Evolutionary conservation across 129 eudicot species (phyloP), one percentile per base, ranked within the genome.

Genomic region (Chrysanthemum makinoi): DNA sequence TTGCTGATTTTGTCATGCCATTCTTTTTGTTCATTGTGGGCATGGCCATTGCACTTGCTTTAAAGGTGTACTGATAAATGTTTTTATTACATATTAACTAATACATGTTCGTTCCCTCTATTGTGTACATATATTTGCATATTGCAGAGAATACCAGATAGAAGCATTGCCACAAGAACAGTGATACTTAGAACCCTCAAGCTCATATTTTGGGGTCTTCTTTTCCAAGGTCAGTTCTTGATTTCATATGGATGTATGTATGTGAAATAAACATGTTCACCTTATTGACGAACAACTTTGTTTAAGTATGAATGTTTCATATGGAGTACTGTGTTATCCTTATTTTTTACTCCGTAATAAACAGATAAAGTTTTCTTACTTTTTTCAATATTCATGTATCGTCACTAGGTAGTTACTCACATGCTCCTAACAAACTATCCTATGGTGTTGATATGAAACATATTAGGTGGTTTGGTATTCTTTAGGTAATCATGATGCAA

Each of bases 1-100:
- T 91, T 73, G 97, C 97, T 69, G 97, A 91, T 86, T 91, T 91
- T 75, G 97, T 91, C 62, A 91, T 91, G 97, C 96, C 97, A 46
- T 91, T 91, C 74, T 91, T 91, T 74, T 77, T 91, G 47, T 91
- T 91, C 57, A 91, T 88, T 68, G 97, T 91, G 50, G 97, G 97
- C 48, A 77, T 88, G 85, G 81, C 97, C 80, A 84, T 88, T 70
- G 90, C 92, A 17, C 95, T 91, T 80, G 88, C 96, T 75, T 76
- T 86, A 35, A 91, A 86, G 96, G 97, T 90, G 68, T 11, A 51
- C 54, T 57, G 61, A 20, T 64, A 35, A 35, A 1, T 5, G 8
- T 35, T 0, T 35, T 35, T 35, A 35, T 7, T 9, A 35, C 44
- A 5, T 5, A 35, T 0, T 35, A 35, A 35, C 5, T 18, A 1